A percentile compares a stretch with the other conserved stretches of the same genome.
phyloP scores from a whole-genome alignment of 495 filamentous ascomycete genomes.

The Penicillium coprophilum region DNA sequence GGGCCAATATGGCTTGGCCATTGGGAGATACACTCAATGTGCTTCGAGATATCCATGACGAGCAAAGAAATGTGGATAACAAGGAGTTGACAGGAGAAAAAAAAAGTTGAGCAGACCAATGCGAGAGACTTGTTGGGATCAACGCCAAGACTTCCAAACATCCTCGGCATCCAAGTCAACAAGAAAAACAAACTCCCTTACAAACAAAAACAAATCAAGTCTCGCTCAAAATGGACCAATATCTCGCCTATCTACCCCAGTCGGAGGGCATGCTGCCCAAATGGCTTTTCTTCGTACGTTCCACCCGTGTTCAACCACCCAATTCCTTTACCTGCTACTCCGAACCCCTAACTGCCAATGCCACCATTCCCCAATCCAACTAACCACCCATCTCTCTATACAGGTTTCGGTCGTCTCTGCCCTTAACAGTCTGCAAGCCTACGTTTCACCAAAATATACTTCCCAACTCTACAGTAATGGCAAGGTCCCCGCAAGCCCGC shows the following conservation, averaged over 20 bases:
- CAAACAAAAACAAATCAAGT: neutral
- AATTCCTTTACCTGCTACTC: neutral
- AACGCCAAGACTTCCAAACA: conserved; percentile 32
- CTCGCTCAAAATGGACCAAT: conserved; percentile 30
- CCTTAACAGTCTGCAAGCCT: conserved; percentile 80
- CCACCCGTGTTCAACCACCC: conserved; percentile 4
- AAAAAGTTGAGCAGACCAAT: conserved; percentile 21
- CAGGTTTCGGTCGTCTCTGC: conserved; percentile 76
- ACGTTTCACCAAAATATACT: conserved; percentile 69
- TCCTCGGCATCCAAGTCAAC: conserved; percentile 21
- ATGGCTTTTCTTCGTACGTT: conserved; percentile 63
- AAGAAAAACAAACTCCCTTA: neutral
- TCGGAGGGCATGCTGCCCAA: conserved; percentile 61
- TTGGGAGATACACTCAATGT: conserved; percentile 35
- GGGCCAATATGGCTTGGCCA: conserved; percentile 39
- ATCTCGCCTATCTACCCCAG: conserved; percentile 49
- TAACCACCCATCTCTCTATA: neutral
- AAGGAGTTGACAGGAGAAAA: conserved; percentile 14
- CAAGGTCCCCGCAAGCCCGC: conserved; percentile 50
- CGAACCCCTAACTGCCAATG: neutral
- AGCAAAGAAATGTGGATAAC: conserved; percentile 2
- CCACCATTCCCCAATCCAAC: neutral
- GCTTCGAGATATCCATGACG: conserved; percentile 42
- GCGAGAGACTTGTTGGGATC: conserved; percentile 30
- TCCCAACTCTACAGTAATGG: conserved; percentile 69